phyloP scores from a whole-genome alignment of 2,329 filamentous ascomycete species.

The Venturia pyrina region DNA sequence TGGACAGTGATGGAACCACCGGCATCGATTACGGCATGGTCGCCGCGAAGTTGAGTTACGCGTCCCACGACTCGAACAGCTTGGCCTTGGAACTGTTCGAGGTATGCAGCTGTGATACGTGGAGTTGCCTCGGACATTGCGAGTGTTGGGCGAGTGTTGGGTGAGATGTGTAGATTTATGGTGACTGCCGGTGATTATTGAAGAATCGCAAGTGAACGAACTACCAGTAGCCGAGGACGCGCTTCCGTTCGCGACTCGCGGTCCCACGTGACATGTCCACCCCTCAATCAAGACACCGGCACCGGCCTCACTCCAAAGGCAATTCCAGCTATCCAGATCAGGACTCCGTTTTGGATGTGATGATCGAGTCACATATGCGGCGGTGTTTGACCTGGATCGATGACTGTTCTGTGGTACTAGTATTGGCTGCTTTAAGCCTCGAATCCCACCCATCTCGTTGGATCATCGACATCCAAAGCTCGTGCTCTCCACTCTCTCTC shows the following conservation, averaged over 20 bases:
- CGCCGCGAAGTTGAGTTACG: slow-evolving; percentile 71
- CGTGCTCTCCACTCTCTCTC: background rate
- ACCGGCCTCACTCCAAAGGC: background rate
- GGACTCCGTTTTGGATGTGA: background rate
- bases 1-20: slow-evolving; percentile 64
- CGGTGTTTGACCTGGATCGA: background rate
- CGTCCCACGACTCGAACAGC: slow-evolving; percentile 81
- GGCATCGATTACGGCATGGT: slow-evolving; percentile 70
- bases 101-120: slow-evolving; percentile 70
- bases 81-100: slow-evolving; percentile 59
- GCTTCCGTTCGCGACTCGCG: background rate
- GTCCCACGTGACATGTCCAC: background rate
- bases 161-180: background rate
- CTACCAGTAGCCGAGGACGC: too few relatives aligned
- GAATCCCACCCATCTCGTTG: background rate
- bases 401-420: background rate
- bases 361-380: background rate
- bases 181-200: background rate
- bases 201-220: too few relatives aligned
- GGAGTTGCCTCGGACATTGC: slow-evolving; percentile 42
- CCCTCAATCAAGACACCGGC: background rate
- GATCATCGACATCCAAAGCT: background rate
- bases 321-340: background rate
- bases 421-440: background rate
- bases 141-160: background rate